phyloP scores from a whole-genome alignment of 75 land plant genomes.

The Pinus tabuliformis region DNA sequence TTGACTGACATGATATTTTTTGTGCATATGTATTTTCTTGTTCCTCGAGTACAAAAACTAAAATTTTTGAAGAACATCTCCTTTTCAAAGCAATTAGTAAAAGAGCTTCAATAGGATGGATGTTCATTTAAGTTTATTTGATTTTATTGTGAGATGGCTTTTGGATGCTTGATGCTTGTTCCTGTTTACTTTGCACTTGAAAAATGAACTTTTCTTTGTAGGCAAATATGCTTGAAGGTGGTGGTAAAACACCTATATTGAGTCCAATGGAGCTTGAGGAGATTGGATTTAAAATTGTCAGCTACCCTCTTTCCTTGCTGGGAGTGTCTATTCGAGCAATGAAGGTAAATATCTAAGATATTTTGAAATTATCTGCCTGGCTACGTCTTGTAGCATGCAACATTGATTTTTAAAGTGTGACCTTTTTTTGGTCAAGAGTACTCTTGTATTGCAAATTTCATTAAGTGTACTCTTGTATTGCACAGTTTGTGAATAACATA shows the following conservation, averaged over 20 bases:
- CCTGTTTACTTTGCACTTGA: neutral
- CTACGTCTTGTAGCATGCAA: neutral
- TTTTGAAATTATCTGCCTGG: neutral
- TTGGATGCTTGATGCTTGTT: neutral
- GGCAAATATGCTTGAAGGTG: conserved; percentile 99
- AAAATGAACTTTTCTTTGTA: conserved; percentile 18
- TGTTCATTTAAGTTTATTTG: neutral
- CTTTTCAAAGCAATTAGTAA: neutral
- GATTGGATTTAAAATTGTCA: conserved; percentile 84
- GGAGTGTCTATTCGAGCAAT: conserved; percentile 96
- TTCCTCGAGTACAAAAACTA: neutral
- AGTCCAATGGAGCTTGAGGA: conserved; percentile 87
- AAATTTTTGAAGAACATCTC: neutral
- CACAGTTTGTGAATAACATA: neutral
- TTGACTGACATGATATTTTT: neutral
- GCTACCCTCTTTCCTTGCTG: conserved; percentile 88
- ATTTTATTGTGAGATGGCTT: neutral
- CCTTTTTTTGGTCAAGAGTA: neutral
- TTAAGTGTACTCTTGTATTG: no score
- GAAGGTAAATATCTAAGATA: conserved; percentile 52
- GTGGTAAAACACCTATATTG: conserved; percentile 93
- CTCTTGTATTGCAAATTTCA: neutral
- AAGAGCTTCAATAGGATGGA: neutral
- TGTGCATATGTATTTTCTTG: neutral
- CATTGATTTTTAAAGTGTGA: neutral